Conservation (phyloP, 164 flowering plant genomes). For the Cinnamomum chago region DNA sequence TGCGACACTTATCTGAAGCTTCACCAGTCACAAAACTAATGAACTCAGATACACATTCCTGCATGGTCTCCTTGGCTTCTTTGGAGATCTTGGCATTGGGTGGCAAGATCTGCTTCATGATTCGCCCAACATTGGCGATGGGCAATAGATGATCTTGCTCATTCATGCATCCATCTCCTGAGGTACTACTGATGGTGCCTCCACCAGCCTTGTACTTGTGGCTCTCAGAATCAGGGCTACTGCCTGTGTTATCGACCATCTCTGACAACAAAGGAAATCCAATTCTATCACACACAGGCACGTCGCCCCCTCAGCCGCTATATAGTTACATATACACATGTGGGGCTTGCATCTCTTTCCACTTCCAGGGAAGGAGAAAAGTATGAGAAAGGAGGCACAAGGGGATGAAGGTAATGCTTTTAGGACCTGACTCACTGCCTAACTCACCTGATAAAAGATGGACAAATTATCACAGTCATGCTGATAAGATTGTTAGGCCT, state of each 20-base stretch:
- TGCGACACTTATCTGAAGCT: slow-evolving; percentile 68
- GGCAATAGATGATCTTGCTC: slow-evolving; percentile 73
- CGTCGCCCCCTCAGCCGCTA: slow-evolving; percentile 11
- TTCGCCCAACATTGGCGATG: slow-evolving; percentile 72
- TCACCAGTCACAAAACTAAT: slow-evolving; percentile 83
- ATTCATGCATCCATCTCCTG: slow-evolving; percentile 31
- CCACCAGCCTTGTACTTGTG: slow-evolving; percentile 16
- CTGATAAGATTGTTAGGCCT: slow-evolving; percentile 2
- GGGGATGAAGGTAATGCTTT: background rate
- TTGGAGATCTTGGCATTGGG: slow-evolving; percentile 71
- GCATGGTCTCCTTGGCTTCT: slow-evolving; percentile 83
- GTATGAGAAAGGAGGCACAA: background rate
- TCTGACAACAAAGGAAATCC: slow-evolving; percentile 13
- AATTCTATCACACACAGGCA: slow-evolving; percentile 38
- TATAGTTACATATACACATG: background rate
- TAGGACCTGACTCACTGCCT: background rate
- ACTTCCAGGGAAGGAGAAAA: background rate
- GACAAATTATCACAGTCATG: background rate
- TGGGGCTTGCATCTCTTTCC: slow-evolving; percentile 1
- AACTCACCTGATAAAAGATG: background rate
- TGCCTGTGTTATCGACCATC: slow-evolving; percentile 32
- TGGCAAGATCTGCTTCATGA: slow-evolving; percentile 76
- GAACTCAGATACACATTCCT: slow-evolving; percentile 81
- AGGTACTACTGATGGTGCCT: slow-evolving; percentile 9
- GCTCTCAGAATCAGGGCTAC: slow-evolving; percentile 18